Evolutionary conservation across 2,329 filamentous ascomycete species (phyloP).

Genomic region (Trichoderma sp.): DNA sequence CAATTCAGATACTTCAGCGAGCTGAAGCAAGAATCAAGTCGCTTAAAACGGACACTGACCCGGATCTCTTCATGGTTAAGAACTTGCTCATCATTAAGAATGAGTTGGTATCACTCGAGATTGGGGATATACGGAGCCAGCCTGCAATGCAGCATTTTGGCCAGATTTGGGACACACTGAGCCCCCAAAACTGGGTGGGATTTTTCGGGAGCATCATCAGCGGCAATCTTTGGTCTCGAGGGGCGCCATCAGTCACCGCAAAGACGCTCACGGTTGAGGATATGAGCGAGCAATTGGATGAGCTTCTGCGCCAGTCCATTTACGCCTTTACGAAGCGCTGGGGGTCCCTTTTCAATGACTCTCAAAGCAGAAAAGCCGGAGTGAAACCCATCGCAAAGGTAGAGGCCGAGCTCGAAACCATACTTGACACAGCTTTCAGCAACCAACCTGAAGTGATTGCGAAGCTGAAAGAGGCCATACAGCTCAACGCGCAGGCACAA

Average conservation of each 20-base stretch:
- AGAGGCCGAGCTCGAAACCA: slow-evolving; percentile 55
- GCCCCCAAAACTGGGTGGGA: slow-evolving; percentile 56
- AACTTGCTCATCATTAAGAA: slow-evolving; percentile 95
- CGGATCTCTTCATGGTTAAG: slow-evolving; percentile 89
- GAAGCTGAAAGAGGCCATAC: slow-evolving; percentile 61
- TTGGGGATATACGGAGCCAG: slow-evolving; percentile 64
- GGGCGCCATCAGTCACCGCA: slow-evolving; percentile 36
- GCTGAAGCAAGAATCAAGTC: slow-evolving; percentile 70
- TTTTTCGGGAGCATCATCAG: slow-evolving; percentile 59
- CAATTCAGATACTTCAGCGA: slow-evolving; percentile 76
- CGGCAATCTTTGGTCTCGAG: slow-evolving; percentile 50
- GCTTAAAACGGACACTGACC: slow-evolving; percentile 61
- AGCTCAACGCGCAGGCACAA: slow-evolving; percentile 55
- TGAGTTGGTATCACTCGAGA: slow-evolving; percentile 92
- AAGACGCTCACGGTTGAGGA: slow-evolving; percentile 51
- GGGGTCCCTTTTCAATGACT: slow-evolving; percentile 51
- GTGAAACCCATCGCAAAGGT: slow-evolving; percentile 52
- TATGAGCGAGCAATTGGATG: slow-evolving; percentile 64
- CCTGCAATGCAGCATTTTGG: slow-evolving; percentile 58
- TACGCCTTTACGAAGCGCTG: slow-evolving; percentile 62
- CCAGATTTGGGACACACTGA: slow-evolving; percentile 64
- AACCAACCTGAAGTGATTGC: slow-evolving; percentile 57
- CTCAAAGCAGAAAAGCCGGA: slow-evolving; percentile 46
- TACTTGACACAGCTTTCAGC: slow-evolving; percentile 58
- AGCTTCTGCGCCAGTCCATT: slow-evolving; percentile 60